A percentile compares a stretch with the other conserved stretches of the same genome.
Conservation (phyloP, 2,329 filamentous ascomycete species). For the Zymoseptoria pseudotritici region DNA sequence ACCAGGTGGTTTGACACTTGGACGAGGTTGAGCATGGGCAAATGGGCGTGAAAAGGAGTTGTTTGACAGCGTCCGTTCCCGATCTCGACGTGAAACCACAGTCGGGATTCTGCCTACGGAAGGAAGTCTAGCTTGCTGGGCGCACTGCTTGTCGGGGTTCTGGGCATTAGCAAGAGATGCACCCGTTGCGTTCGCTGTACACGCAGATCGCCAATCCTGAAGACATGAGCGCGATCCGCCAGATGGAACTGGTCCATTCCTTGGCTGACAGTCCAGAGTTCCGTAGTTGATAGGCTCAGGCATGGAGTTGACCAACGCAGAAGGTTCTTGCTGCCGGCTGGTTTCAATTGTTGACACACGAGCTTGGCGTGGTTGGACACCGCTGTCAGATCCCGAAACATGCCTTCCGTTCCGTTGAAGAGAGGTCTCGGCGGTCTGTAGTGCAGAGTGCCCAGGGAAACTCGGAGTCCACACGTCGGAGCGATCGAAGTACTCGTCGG, state of each 20-base stretch:
- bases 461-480: background rate
- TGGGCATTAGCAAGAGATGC: background rate
- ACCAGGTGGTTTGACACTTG: slow-evolving; percentile 21
- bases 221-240: background rate
- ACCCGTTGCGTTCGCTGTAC: background rate
- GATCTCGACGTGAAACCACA: slow-evolving; percentile 60
- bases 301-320: background rate
- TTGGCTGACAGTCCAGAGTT: background rate
- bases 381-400: background rate
- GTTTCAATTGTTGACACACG: background rate
- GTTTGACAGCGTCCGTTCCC: slow-evolving; percentile 59
- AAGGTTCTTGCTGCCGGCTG: background rate
- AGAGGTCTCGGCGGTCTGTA: background rate
- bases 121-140: slow-evolving; percentile 47
- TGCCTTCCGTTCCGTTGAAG: background rate
- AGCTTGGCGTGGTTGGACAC: background rate
- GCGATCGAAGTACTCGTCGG: slow-evolving; percentile 9
- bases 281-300: background rate
- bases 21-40: slow-evolving; percentile 37
- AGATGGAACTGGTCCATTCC: background rate
- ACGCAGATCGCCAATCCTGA: background rate
- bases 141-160: slow-evolving; percentile 23
- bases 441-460: background rate
- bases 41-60: slow-evolving; percentile 86
- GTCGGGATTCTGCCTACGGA: slow-evolving; percentile 82